Conservation (phyloP, 305 asterid genomes). For the Salvia sclarea region DNA sequence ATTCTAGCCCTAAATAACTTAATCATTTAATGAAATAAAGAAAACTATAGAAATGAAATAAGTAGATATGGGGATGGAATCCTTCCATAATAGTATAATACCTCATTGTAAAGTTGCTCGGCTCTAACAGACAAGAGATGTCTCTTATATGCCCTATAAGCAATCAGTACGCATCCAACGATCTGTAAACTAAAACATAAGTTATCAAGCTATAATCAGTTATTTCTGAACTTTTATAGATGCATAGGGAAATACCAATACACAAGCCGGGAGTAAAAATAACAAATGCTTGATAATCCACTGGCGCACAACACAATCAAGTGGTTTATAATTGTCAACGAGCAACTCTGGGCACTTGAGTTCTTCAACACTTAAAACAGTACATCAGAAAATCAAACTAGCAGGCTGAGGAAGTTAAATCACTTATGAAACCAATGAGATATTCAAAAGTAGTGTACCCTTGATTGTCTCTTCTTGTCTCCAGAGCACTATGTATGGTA, state of each 20-base stretch:
- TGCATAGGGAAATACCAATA: slow-evolving; percentile 64
- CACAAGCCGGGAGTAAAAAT: slow-evolving; percentile 58
- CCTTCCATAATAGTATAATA: slow-evolving; percentile 30
- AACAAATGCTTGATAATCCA: slow-evolving; percentile 67
- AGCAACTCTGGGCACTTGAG: slow-evolving; percentile 80
- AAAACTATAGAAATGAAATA: neutral
- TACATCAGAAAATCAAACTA: slow-evolving; percentile 27
- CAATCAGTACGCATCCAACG: slow-evolving; percentile 57
- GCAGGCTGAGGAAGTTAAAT: slow-evolving; percentile 26
- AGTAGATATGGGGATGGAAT: neutral
- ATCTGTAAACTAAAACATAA: slow-evolving; percentile 65
- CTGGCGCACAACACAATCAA: slow-evolving; percentile 57
- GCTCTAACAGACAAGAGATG: slow-evolving; percentile 66
- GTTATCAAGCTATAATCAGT: slow-evolving; percentile 54
- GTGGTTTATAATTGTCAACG: slow-evolving; percentile 61
- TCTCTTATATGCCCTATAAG: slow-evolving; percentile 46
- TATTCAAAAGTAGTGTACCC: slow-evolving; percentile 47
- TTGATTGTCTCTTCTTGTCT: slow-evolving; percentile 50
- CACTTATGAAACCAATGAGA: neutral
- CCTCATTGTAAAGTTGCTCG: slow-evolving; percentile 79
- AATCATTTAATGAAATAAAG: neutral
- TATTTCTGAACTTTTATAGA: slow-evolving; percentile 44
- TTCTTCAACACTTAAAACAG: slow-evolving; percentile 61
- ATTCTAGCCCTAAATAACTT: too few relatives aligned
- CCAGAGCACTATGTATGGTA: slow-evolving; percentile 49